Percentiles rank a stretch among this genome's conserved stretches.
phyloP scores from a whole-genome alignment of 2,329 filamentous ascomycete species.

The Phaeosphaeriaceae sp. region DNA sequence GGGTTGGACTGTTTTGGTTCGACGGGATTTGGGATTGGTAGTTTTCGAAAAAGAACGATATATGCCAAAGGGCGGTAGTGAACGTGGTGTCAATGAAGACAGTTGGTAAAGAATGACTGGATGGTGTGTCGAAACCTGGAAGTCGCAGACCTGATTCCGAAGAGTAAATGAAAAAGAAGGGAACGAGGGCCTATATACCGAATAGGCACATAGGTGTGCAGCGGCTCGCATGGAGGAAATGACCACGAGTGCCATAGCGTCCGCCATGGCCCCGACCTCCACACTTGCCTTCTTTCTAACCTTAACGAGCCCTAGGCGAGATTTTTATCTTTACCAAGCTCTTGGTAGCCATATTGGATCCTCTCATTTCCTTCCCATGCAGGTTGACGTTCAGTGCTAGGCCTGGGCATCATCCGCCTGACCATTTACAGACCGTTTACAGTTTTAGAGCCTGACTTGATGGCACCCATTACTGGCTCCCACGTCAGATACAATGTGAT shows the following conservation, averaged over 20 bases:
- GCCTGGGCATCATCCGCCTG: conserved; percentile 14
- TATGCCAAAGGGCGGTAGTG: conserved; percentile 39
- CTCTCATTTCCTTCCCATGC: conserved; percentile 32
- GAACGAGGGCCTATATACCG: conserved; percentile 36
- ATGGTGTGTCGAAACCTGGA: conserved; percentile 38
- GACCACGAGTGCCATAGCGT: conserved; percentile 31
- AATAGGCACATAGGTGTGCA: conserved; percentile 23
- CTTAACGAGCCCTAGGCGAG: conserved; percentile 25
- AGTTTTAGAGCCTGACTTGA: conserved; percentile 20
- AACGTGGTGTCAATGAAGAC: conserved; percentile 41
- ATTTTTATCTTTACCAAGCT: conserved; percentile 18
- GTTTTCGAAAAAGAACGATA: conserved; percentile 29
- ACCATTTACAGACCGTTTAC: conserved; percentile 3
- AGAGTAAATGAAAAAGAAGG: conserved; percentile 21
- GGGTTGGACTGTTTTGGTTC: conserved; percentile 23
- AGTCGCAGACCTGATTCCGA: conserved; percentile 42
- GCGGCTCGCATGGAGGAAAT: conserved; percentile 29
- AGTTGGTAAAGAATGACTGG: conserved; percentile 32
- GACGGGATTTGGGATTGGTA: conserved; percentile 18
- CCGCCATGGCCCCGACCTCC: conserved; percentile 29
- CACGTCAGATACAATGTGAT: conserved; percentile 11
- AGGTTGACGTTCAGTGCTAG: conserved; percentile 17
- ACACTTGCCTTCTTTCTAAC: conserved; percentile 32
- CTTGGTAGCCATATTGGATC: conserved; percentile 28
- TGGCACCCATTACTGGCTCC: conserved; percentile 18